Conservation (phyloP, 495 filamentous ascomycete genomes). For the Apodospora peruviana region DNA sequence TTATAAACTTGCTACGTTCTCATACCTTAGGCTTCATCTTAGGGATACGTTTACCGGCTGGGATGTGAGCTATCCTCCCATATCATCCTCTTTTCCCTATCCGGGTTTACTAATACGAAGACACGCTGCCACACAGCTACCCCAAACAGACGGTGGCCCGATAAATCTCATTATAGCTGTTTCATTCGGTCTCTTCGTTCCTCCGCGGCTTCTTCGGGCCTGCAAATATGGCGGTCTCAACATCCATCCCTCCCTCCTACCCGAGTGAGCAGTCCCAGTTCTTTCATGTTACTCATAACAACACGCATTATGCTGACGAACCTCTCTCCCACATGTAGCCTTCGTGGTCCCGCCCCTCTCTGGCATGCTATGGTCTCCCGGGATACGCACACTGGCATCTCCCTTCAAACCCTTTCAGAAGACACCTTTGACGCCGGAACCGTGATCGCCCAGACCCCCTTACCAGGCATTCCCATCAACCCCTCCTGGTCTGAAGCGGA, state of each 20-base stretch:
- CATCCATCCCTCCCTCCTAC: conserved; percentile 89
- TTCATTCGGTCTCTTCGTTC: conserved; percentile 91
- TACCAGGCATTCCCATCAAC: conserved; percentile 25
- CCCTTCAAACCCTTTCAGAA: conserved; percentile 77
- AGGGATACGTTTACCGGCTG: conserved; percentile 77
- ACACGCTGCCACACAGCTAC: conserved; percentile 39
- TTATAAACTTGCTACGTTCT: conserved; percentile 54
- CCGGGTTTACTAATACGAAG: neutral
- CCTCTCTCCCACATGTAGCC: conserved; percentile 35
- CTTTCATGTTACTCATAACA: neutral
- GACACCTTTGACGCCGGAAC: conserved; percentile 69
- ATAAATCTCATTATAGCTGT: conserved; percentile 88
- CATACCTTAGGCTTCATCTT: conserved; percentile 65
- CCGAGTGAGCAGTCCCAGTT: conserved; percentile 52
- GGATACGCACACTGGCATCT: conserved; percentile 58
- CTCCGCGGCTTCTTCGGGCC: conserved; percentile 60
- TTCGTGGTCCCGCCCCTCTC: conserved; percentile 69
- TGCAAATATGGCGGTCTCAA: conserved; percentile 84
- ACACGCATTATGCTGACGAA: neutral
- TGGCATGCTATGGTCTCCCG: conserved; percentile 68
- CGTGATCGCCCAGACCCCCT: conserved; percentile 58
- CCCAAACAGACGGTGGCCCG: conserved; percentile 39
- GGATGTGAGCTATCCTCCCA: conserved; percentile 54
- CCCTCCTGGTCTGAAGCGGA: neutral
- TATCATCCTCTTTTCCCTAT: too few species aligned